These are phyloP conservation scores for Penicilliopsis zonata DNA, from an alignment of 495 filamentous ascomycete species.

Conservation along the genomic window DNA sequence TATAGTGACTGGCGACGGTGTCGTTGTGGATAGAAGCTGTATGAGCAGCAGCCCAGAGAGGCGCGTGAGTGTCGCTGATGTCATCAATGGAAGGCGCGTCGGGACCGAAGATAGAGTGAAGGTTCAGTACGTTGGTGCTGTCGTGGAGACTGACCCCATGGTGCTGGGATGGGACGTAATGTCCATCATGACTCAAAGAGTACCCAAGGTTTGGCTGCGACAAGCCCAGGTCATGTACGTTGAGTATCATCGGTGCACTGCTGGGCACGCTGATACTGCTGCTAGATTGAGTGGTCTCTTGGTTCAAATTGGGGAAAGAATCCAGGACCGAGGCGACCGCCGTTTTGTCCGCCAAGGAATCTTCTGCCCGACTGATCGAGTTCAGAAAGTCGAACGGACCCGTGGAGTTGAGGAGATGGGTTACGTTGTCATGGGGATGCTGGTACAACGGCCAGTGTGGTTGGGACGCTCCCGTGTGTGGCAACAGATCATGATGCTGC, in stretches of 20 bases:
- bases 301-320: conserved; percentile 21
- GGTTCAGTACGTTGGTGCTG: conserved; percentile 22
- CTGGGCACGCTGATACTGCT: conserved; percentile 18
- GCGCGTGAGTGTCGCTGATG: conserved; percentile 19
- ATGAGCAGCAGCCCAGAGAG: conserved; percentile 22
- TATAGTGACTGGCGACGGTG: conserved; percentile 18
- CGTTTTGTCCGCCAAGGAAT: conserved; percentile 25
- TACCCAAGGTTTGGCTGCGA: conserved; percentile 23
- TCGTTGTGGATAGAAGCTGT: conserved; percentile 21
- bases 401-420: conserved; percentile 23
- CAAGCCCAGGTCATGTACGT: conserved; percentile 27
- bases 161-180: conserved; percentile 25
- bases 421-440: conserved; percentile 23
- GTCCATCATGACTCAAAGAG: conserved; percentile 19
- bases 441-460: conserved; percentile 28
- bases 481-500: conserved; percentile 19
- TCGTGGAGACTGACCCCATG: conserved; percentile 22
- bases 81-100: conserved; percentile 25
- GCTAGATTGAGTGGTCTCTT: conserved; percentile 21
- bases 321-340: conserved; percentile 30
- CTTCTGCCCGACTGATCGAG: conserved; percentile 24
- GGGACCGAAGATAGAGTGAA: conserved; percentile 23
- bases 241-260: conserved; percentile 25
- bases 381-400: conserved; percentile 25
- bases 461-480: conserved; percentile 17